Base-by-base conservation (phyloP, 129 eudicot genomes). In the Flaveria sonorensis region DNA sequence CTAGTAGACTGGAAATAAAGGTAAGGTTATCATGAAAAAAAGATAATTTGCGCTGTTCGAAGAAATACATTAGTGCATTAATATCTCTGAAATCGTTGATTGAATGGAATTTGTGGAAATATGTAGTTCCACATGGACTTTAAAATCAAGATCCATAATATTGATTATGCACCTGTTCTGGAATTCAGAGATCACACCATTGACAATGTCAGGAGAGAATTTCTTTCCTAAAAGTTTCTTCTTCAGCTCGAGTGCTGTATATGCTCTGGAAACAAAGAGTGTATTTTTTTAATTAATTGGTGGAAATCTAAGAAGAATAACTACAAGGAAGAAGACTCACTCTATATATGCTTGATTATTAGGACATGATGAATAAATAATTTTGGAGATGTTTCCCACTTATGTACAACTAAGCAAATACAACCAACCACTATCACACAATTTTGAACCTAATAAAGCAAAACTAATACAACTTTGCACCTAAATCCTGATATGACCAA, bases 101-200 rank as follows among this genome's bases (percentile, higher is more conserved):
- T 23, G 3, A 62, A 71, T 28, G 13, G 56, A 72, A 39, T 6
- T 6, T 62, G 52, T 65, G 43, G 20, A 48, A 46, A 47, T 30
- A 19, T 24, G 21, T 26, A 26, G 30, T 26, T 26, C 30, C 30
- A 26, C 23, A 28, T 63, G 36, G 47, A 74, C 47, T 70, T 43
- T 30, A 51, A 56, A 68, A 39, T 56, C 16, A 63, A 48, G 36
- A 83, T 69, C 18, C 40, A 43, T 42, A 71, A 61, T 69, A 62
- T 48, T 28, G 70, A 42, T 53, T 60, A 74, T 48, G 72, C 42
- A 92, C 97, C 95, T 92, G 87, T 80, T 87, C 72, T 87, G 84
- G 82, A 92, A 86, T 84, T 88, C 87, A 32, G 81, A 59, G 55
- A 90, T 79, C 77, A 92, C 98, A 53, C 84, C 82, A 77, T 88